Base-by-base conservation (phyloP, 192 early-diverging fungal genomes). In the Backusella mclennaniae region DNA sequence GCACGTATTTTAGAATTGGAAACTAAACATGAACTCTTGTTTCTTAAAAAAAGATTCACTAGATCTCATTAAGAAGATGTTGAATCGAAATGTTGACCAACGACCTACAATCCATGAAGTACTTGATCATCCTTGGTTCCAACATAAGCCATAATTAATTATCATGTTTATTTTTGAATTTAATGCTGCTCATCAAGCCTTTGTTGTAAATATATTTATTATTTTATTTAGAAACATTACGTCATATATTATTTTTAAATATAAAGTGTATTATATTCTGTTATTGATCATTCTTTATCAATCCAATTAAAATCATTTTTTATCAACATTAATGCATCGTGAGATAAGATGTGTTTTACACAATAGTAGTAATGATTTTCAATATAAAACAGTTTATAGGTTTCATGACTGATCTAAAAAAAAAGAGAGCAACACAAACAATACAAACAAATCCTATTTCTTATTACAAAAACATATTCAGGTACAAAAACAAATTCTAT, bases 31-130 rank as follows among this genome's bases (percentile, higher is more conserved):
- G 69, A 1, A 23, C n/a, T 59, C 4, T n/a, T 33, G 42, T 19
- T 44, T 44, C 15, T 44, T 17, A 39, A 31, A 29, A 29, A 26
- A 52, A 85, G 86, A 82, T 19, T 85, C 85, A 12, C 80, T 87
- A 72, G 88, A 85, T 49, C 71, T 95, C 35, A 85, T 97, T 39
- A 84, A 88, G 73, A 76, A 81, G 78, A 93, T 96, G 91, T 83
- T 98, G 83, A 74, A 87, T 35, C 86, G 90, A 14, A 90, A 95
- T 78, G 84, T 90, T 17, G 79, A 83, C 15, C 84, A 84, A 15
- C 88, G 97, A 33, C 88, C 91, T 2, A 93, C 86, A 35, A 94
- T 96, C 49, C 89, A 92, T 31, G 87, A 91, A 52, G 92, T 97
- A 11, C 74, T 93, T 56, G 79, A 79, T 35, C 92, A 95, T 77